Evolutionary conservation across 2,329 filamentous ascomycete genomes (phyloP).

Genomic region (Sarocladium brachiariae): DNA sequence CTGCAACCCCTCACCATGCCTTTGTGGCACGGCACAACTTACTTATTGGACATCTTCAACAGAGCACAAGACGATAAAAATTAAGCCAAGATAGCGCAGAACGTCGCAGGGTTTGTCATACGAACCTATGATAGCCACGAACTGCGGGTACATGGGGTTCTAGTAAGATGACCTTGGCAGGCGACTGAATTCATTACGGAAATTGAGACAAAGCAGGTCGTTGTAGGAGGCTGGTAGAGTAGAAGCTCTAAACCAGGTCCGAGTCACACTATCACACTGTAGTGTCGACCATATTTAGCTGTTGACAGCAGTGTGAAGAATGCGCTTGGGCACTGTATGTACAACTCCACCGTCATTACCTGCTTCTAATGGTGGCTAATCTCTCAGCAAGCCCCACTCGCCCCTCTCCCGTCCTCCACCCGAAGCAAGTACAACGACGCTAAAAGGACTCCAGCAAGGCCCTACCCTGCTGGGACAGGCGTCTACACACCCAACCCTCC

Average conservation of each 20-base stretch:
- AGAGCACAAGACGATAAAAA: neutral
- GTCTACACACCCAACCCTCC: neutral
- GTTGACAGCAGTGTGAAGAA: neutral
- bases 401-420: neutral
- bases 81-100: no score
- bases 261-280: neutral
- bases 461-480: neutral
- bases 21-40: no score
- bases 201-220: conserved; percentile 9
- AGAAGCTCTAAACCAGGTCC: neutral
- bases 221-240: neutral
- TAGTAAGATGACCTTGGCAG: conserved; percentile 7
- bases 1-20: no score
- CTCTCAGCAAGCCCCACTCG: neutral
- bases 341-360: neutral
- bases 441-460: neutral
- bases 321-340: neutral
- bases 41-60: neutral
- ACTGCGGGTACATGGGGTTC: neutral
- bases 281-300: neutral
- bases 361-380: conserved; percentile 1
- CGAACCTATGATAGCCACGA: neutral
- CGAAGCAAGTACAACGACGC: neutral
- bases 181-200: conserved; percentile 3
- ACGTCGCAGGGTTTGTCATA: neutral